Conservation (phyloP, 305 asterid genomes). For the Fraxinus dipetala region DNA sequence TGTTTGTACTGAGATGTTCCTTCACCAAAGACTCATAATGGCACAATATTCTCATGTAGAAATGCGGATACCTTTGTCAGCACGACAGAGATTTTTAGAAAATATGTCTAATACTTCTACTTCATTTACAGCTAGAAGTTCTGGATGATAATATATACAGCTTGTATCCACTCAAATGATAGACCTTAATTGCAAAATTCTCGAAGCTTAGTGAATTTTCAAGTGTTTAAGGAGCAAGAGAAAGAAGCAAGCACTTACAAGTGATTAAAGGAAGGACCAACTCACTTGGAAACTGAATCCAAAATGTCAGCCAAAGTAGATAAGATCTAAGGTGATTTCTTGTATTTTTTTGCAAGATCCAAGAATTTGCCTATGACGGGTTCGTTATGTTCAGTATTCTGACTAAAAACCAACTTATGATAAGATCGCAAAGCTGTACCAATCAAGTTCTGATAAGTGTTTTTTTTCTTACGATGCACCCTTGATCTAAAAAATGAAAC, state of each 20-base stretch:
- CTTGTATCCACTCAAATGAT: conserved; percentile 31
- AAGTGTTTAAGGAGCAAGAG: neutral
- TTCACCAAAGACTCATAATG: conserved; percentile 53
- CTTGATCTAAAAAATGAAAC: conserved; percentile 16
- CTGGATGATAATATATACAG: conserved; percentile 44
- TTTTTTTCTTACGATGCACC: conserved; percentile 26
- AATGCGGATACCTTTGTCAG: conserved; percentile 59
- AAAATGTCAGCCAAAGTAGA: conserved; percentile 76
- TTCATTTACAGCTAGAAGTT: conserved; percentile 36
- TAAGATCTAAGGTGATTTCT: conserved; percentile 61
- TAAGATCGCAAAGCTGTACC: conserved; percentile 67
- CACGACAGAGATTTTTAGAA: conserved; percentile 59
- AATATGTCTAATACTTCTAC: conserved; percentile 50
- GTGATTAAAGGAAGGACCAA: neutral
- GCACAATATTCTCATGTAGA: conserved; percentile 73
- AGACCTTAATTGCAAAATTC: conserved; percentile 40
- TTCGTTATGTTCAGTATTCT: conserved; percentile 38
- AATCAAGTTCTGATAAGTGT: conserved; percentile 63
- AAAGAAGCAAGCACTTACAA: conserved; percentile 19
- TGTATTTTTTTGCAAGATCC: conserved; percentile 62
- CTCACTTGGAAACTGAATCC: conserved; percentile 65
- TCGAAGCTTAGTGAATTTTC: conserved; percentile 11
- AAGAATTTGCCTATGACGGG: conserved; percentile 45
- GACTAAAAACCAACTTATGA: conserved; percentile 38
- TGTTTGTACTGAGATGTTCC: conserved; percentile 38